phyloP scores from a whole-genome alignment of 177 flowering plant species.

The Vitis hybrid region DNA sequence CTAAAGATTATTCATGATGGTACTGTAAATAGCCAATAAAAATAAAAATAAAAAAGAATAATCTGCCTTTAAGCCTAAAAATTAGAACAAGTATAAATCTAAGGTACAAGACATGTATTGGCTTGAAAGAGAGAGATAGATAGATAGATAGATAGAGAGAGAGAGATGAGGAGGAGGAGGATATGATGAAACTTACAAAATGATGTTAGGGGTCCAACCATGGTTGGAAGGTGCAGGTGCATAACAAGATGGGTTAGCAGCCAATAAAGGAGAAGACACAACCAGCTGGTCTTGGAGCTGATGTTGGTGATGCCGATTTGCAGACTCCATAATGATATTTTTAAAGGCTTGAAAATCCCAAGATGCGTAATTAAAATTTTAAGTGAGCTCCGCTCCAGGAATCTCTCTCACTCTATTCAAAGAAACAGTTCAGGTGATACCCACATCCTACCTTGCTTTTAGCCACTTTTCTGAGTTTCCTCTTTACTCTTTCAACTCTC shows the following conservation, averaged over 20 bases:
- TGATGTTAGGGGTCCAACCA: slow-evolving; percentile 51
- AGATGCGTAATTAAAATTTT: slow-evolving; percentile 36
- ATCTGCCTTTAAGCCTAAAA: too few species aligned
- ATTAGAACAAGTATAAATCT: too few species aligned
- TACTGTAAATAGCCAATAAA: neutral
- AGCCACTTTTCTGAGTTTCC: slow-evolving; percentile 33
- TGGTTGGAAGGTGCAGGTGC: slow-evolving; percentile 32
- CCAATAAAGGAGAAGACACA: slow-evolving; percentile 45
- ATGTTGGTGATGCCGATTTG: slow-evolving; percentile 58
- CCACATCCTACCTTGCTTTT: slow-evolving; percentile 40
- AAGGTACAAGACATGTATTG: too few species aligned
- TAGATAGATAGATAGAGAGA: slow-evolving; percentile 3
- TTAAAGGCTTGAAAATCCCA: slow-evolving; percentile 77
- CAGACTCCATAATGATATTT: slow-evolving; percentile 60
- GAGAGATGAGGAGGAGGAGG: slow-evolving; percentile 6
- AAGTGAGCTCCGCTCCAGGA: slow-evolving; percentile 26
- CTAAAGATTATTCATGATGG: slow-evolving; percentile 13
- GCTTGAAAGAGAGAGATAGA: too few species aligned
- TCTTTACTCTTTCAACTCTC: slow-evolving; percentile 60
- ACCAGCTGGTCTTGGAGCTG: slow-evolving; percentile 53
- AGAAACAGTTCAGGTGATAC: slow-evolving; percentile 56
- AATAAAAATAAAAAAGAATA: too few species aligned
- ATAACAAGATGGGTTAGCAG: slow-evolving; percentile 37
- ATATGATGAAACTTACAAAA: slow-evolving; percentile 48
- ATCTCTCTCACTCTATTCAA: slow-evolving; percentile 46